Evolutionary conservation across 805 yeast genomes (phyloP), one percentile per base, ranked within the genome.

Genomic region (Yamadazyma nakazawae): DNA sequence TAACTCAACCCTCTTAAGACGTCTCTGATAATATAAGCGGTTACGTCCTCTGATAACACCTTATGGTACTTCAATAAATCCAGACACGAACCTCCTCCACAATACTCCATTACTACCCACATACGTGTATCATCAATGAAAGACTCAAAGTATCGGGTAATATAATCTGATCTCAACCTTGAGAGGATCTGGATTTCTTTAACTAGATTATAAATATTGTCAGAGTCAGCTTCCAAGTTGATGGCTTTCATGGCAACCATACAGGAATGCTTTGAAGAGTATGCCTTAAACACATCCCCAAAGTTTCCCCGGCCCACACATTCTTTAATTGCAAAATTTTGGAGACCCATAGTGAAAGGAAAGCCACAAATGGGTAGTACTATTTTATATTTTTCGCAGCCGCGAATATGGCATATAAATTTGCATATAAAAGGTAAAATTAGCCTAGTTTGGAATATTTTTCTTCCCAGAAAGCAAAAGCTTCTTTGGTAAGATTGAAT

Each of bases 71-170:
- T 80, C 36, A 92, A 59, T 46, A 89, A 72, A 57, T 87, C 96
- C 1, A 85, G 75, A 63, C 96, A 87, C 1, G 97, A 88, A 0
- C 97, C 97, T 25, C 95, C 97, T 11, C 92, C 96, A 64, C 98
- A 94, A 60, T 79, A 89, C 62, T 92, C 99, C 97, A 94, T 88
- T 5, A 84, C 84, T 40, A 92, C 87, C 85, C 90, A 91, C 80
- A 94, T 80, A 5, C 80, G 75, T 37, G 81, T 80, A 37, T 81
- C 88, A 37, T 74, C 70, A 4, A 85, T 63, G 57, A 81, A 79
- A 0, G 96, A 82, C 40, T 81, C 82, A 56, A 69, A 74, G 55
- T 70, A 70, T 37, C 75, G 73, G 1, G 94, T 88, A 43, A 94
- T 81, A 56, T 78, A 79, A 0, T 78, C 79, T n/a, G 85, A 80